Evolutionary conservation across 257 asterid species (phyloP), one percentile per base, ranked within the genome.

Genomic region (Rehmannia glutinosa): DNA sequence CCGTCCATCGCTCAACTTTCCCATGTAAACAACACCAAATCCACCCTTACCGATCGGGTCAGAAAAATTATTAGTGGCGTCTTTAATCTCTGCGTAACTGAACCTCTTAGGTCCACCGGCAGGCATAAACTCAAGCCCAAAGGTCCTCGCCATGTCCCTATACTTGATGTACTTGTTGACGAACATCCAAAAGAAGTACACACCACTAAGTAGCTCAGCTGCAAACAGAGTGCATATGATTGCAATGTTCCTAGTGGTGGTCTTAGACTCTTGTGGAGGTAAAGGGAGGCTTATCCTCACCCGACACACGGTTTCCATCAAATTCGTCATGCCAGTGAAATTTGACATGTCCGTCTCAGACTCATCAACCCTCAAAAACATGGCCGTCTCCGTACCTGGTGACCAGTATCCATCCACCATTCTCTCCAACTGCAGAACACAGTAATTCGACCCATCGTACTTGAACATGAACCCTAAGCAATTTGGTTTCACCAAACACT

Each of bases 131-230:
- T 91, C 97, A 6, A 91, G 85, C 59, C 97, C 93, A 1, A 91
- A 88, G 0, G 93, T 86, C 80, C 90, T 77, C 0, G 97, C 97
- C 96, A 91, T 91, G 66, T 91, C 95, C 84, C 96, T 82, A 15
- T 88, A 91, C 87, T 88, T 86, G 5, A 76, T 82, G 45, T 91
- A 91, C 88, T 91, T 86, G 64, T 85, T 88, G 19, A n/a, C 88
- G 59, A 91, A 86, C 4, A 93, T 74, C 96, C 96, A 83, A 66
- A 91, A 86, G 86, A 88, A 88, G 71, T 83, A 77, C 17, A 77
- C 81, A 2, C 93, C 97, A 76, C 88, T 74, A 5, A 91, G 69
- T 16, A 91, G 87, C 88, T 91, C 97, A 23, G 93, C 95, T 25
- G 79, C 86, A 64, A 91, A 84, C 11, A 91, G 50, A 6, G 93